Base-by-base conservation (phyloP, 1,139 yeast genomes). In the Geotrichum siamense region DNA sequence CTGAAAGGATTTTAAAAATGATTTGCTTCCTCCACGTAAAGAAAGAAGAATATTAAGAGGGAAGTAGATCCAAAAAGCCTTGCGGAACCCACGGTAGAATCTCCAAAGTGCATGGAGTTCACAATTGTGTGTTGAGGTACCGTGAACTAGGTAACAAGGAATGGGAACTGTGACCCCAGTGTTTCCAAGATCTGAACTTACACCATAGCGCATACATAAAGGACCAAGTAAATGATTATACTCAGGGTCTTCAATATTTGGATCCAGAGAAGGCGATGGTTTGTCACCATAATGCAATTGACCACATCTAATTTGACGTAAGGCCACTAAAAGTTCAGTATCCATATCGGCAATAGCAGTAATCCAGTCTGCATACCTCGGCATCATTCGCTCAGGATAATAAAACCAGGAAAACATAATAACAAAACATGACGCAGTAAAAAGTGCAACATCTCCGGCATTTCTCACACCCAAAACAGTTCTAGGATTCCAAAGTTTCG, bases 361-460 rank as follows among this genome's bases (percentile, higher is more conserved):
- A 50, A 70, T 67, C 74, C 74, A 70, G 31, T 55, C 53, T 22
- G 60, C 58, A 50, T 70, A 70, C n/a, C 64, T 58, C 3, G 61
- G 60, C 5, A 70, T 65, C 27, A 70, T 53, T 31, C 57, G 56
- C 12, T 60, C 58, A 1, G 73, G 73, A 39, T 57, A 49, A 49
- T 55, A 68, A 46, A 67, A 65, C 73, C 73, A 69, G 23, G 62
- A 47, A 49, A 59, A 64, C 72, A 69, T 69, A 39, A 69, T 65
- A 21, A 65, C 54, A 35, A 48, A 54, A 30, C 54, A 50, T 2
- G 59, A 50, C 4, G 50, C 45, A 3, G 53, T 43, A 52, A 61
- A 53, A 47, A 58, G 33, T 51, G 53, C 16, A 30, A 58, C 45
- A 51, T 59, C 57, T 49, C 59, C 51, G 49, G 52, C 45, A 43